Evolutionary conservation across 2,329 filamentous ascomycete genomes (phyloP).

Genomic region (Polytolypa hystricis): DNA sequence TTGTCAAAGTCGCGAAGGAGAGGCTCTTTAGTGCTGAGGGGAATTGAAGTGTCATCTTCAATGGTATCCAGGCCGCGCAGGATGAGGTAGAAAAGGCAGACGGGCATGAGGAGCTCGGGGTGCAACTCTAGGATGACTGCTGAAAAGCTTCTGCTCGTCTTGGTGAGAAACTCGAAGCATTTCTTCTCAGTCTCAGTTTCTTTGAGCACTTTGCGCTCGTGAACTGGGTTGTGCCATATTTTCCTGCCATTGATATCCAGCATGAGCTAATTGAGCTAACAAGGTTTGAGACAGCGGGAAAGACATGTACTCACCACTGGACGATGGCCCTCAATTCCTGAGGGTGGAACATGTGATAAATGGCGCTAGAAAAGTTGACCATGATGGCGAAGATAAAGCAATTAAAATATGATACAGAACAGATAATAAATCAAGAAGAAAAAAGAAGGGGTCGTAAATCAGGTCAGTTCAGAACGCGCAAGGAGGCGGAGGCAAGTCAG

Average conservation of each 20-base stretch:
- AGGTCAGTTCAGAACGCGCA: too few relatives aligned
- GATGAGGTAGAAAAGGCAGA: conserved; percentile 85
- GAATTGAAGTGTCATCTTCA: conserved; percentile 94
- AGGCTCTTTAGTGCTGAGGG: conserved; percentile 70
- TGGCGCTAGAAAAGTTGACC: conserved; percentile 37
- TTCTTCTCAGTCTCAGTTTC: conserved; percentile 62
- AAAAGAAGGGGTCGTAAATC: neutral
- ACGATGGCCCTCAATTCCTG: conserved; percentile 69
- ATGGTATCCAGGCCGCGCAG: conserved; percentile 94
- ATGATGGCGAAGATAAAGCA: conserved; percentile 25
- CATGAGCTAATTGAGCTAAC: neutral
- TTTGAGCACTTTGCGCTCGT: conserved; percentile 64
- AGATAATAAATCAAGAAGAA: conserved; percentile 11
- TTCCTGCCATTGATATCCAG: conserved; percentile 50
- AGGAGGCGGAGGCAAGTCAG: too few relatives aligned
- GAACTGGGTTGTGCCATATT: conserved; percentile 89
- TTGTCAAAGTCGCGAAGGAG: conserved; percentile 73
- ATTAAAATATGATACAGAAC: conserved; percentile 13
- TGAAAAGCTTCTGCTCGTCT: conserved; percentile 87
- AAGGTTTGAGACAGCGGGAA: neutral
- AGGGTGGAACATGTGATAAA: conserved; percentile 68
- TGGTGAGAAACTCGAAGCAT: conserved; percentile 77
- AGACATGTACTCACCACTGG: conserved; percentile 59
- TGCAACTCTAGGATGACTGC: conserved; percentile 93
- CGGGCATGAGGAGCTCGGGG: conserved; percentile 79